Conservation (phyloP, 108 stramenopile genomes). For the Skeletonema grethae region DNA sequence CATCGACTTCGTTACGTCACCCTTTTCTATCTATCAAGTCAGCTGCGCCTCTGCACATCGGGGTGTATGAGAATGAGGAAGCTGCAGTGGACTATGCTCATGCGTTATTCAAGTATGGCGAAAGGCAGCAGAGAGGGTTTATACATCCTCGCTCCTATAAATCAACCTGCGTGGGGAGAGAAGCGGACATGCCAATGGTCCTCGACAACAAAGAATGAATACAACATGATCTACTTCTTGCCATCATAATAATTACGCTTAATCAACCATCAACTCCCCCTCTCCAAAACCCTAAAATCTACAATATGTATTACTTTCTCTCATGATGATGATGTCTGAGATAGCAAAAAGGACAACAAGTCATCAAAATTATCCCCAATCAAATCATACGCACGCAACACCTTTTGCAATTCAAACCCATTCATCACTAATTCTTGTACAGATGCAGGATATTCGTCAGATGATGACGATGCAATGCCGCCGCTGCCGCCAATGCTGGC, state of each 20-base stretch:
- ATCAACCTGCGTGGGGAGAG: no score
- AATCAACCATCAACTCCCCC: not conserved
- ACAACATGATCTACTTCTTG: not conserved
- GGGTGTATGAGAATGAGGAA: no score
- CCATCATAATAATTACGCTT: not conserved
- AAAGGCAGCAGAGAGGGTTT: no score
- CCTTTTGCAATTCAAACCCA: constrained; percentile 75
- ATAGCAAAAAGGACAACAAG: constrained; percentile 68
- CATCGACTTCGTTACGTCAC: no score
- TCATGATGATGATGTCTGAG: constrained; percentile 6
- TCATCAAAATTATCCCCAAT: constrained; percentile 87
- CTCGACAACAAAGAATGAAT: not conserved
- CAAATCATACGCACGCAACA: constrained; percentile 76
- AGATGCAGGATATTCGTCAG: constrained; percentile 74
- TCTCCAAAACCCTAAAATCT: not conserved
- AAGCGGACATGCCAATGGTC: no score
- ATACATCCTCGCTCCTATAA: no score
- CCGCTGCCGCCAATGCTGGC: constrained; percentile 12
- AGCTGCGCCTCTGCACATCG: no score
- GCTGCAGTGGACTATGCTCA: no score
- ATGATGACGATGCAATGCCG: constrained; percentile 8
- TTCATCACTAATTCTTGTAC: constrained; percentile 89
- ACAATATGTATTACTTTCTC: not conserved
- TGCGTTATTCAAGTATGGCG: no score
- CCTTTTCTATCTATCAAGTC: no score